Conservation (phyloP, 108 stramenopile species). For the Discostella pseudostelligera region DNA sequence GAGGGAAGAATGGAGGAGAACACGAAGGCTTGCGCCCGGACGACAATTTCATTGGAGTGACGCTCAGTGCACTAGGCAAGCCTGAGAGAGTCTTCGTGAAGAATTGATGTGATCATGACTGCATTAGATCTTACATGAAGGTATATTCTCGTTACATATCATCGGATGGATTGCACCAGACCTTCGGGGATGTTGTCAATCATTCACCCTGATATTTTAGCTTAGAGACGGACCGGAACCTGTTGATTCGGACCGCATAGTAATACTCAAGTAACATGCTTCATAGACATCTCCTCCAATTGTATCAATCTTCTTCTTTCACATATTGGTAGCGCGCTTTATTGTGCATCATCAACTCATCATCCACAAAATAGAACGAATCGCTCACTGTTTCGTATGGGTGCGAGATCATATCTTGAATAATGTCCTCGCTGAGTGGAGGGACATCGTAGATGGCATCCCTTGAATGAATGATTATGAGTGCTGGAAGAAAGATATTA, state of each 20-base stretch:
- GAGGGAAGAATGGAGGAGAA: conserved; percentile 4
- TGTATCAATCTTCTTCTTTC: not conserved
- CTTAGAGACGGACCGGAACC: too few relatives aligned
- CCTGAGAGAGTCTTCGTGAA: conserved; percentile 34
- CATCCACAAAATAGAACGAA: conserved; percentile 73
- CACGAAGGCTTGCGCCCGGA: conserved; percentile 14
- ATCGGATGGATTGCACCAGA: too few relatives aligned
- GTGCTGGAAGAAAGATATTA: too few relatives aligned
- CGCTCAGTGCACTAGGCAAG: conserved; percentile 33
- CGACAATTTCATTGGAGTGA: conserved; percentile 38
- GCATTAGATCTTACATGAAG: too few relatives aligned
- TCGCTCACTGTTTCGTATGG: conserved; percentile 70
- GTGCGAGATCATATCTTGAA: conserved; percentile 69
- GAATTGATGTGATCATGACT: conserved; percentile 12
- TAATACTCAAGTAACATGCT: too few relatives aligned
- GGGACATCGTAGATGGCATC: conserved; percentile 75
- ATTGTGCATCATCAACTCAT: conserved; percentile 76
- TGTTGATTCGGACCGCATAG: too few relatives aligned
- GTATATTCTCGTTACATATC: too few relatives aligned
- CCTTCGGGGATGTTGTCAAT: too few relatives aligned
- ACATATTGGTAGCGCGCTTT: conserved; percentile 73
- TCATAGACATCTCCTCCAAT: too few relatives aligned
- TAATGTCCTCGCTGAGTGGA: conserved; percentile 61
- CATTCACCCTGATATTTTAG: too few relatives aligned
- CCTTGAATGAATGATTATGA: conserved; percentile 4